Evolutionary conservation across 2,329 filamentous ascomycete species (phyloP), one percentile per base, ranked within the genome.

Genomic region (Leptographium flavum): DNA sequence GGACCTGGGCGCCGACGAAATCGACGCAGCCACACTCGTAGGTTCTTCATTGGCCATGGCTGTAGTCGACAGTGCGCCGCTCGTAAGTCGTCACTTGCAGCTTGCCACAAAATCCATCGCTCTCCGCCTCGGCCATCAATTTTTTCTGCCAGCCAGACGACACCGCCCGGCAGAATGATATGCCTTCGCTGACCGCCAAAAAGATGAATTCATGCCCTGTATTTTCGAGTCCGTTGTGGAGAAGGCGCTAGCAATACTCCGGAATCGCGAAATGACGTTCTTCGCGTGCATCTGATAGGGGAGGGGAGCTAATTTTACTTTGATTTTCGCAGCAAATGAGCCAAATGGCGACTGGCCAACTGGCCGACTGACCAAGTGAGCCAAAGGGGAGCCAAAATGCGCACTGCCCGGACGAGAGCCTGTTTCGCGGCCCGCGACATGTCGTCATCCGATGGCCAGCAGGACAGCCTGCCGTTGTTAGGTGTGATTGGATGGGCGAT

Each of bases 1-100:
- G 46, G 58, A 57, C 55, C 69, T 70, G 39, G 56, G 51, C 17
- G 52, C 50, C 46, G 60, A 48, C 5, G 62, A 52, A 47, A 63
- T 55, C 22, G 58, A 48, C 5, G 62, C 52, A 47, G 63, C 56
- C 22, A 58, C 56, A 23, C 58, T 56, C 45, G 60, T 59, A 10
- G 62, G 54, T 27, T 58, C 58, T 54, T 42, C 53, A 39, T 58
- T 57, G 27, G 69, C 70, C 69, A 78, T 76, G 42, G 35, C 63
- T 45, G 39, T 13, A 19, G 23, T 22, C 3, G n/a, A n/a, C n/a
- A n/a, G n/a, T n/a, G n/a, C n/a, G n/a, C n/a, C n/a, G n/a, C n/a
- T n/a, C n/a, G n/a, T n/a, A n/a, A 22, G 10, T 21, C 17, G 11
- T n/a, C 1, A 22, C 19, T 19, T 3, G 23, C 14, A 25, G 14